Evolutionary conservation across 108 stramenopile species (phyloP).

Genomic region (Epithemia pelagica): DNA sequence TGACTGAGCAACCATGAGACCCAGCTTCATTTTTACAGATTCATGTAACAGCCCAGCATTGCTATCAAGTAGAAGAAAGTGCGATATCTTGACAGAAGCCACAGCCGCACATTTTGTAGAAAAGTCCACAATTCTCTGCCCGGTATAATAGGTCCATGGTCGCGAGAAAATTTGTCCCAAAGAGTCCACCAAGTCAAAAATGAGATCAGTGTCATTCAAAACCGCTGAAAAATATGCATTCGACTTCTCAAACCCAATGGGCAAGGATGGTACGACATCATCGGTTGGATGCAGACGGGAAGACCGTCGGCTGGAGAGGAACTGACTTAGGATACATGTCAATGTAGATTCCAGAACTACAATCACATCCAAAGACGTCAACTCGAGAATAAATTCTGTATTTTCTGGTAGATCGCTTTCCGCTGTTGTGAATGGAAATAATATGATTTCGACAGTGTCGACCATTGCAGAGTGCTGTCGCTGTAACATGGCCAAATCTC

Average conservation of each 20-base stretch:
- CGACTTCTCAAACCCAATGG: not conserved
- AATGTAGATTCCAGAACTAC: not conserved
- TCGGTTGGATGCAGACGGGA: not conserved
- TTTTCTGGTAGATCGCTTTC: not conserved
- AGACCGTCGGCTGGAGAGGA: not conserved
- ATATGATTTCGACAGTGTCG: not conserved
- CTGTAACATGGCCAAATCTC: constrained; percentile 3
- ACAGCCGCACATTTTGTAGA: not conserved
- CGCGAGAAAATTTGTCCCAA: not conserved
- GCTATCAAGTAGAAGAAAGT: not conserved
- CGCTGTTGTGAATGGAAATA: not conserved
- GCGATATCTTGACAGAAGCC: not conserved
- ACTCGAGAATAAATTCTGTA: not conserved
- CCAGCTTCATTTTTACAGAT: not conserved
- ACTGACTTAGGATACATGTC: not conserved
- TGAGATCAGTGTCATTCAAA: not conserved
- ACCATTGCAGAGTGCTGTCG: not conserved
- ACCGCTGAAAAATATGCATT: not conserved
- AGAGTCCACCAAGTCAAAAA: not conserved
- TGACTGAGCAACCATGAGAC: not conserved
- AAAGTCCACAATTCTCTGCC: not conserved
- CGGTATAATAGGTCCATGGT: not conserved
- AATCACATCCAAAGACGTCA: not conserved
- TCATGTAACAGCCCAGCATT: not conserved
- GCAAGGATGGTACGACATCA: not conserved